Conservation (phyloP, 106 monocot species). For the Ottelia alismoides region DNA sequence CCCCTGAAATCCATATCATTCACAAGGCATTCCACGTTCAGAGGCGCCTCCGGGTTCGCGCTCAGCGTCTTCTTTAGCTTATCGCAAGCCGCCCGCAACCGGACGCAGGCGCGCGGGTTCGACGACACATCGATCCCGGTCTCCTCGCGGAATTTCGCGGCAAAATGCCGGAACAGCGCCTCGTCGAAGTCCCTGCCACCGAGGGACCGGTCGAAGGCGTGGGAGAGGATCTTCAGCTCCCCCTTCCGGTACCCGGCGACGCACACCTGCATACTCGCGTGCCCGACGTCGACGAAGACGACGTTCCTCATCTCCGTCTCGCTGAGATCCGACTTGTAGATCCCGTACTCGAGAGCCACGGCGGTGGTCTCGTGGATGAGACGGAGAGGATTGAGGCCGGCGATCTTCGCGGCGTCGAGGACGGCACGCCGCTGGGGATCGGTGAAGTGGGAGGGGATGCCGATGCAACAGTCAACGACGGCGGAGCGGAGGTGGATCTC, state of each 20-base stretch:
- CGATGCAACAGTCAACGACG: constrained; percentile 74
- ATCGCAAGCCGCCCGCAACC: constrained; percentile 54
- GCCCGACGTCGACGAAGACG: constrained; percentile 73
- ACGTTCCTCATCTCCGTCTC: constrained; percentile 47
- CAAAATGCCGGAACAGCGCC: constrained; percentile 55
- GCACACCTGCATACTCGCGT: constrained; percentile 75
- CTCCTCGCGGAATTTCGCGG: constrained; percentile 55
- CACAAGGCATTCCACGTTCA: constrained; percentile 75
- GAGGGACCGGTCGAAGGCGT: constrained; percentile 43
- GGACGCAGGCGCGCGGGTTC: constrained; percentile 56
- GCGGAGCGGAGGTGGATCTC: constrained; percentile 60
- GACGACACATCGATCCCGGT: constrained; percentile 49
- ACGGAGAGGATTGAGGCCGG: constrained; percentile 48
- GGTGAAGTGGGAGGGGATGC: constrained; percentile 69
- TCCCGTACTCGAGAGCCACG: constrained; percentile 52
- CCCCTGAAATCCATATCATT: constrained; percentile 80
- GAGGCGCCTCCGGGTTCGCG: constrained; percentile 71
- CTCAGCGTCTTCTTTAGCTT: constrained; percentile 80
- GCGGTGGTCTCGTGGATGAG: constrained; percentile 81
- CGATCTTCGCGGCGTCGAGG: constrained; percentile 63
- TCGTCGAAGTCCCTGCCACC: constrained; percentile 86
- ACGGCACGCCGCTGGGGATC: constrained; percentile 66
- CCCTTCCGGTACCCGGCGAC: constrained; percentile 61
- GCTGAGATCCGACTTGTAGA: constrained; percentile 66
- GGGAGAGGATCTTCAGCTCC: constrained; percentile 53